A percentile compares a stretch with the other conserved stretches of the same genome.
Evolutionary conservation across 805 yeast genomes (phyloP).

Genomic region (Metschnikowia gruessii): DNA sequence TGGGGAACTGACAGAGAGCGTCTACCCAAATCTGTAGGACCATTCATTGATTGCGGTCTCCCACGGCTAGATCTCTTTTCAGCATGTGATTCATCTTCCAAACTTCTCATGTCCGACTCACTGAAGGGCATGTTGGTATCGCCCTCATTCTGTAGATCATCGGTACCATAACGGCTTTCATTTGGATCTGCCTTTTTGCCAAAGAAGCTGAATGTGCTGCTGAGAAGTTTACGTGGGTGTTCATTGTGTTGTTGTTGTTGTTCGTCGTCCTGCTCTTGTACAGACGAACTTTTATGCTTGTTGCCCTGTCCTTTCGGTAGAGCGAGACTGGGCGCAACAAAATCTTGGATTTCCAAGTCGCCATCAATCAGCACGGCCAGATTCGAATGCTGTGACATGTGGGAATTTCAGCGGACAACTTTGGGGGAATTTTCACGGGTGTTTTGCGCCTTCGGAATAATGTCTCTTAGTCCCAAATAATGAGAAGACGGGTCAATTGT

Average conservation of each 20-base stretch:
- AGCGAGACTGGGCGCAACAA: slow-evolving; percentile 7
- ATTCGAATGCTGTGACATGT: slow-evolving; percentile 4
- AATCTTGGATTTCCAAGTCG: slow-evolving; percentile 9
- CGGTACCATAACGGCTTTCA: slow-evolving; percentile 32
- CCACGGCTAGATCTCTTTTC: neutral
- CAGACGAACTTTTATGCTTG: neutral
- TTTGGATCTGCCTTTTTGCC: slow-evolving; percentile 26
- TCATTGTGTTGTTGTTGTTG: neutral
- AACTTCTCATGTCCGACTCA: slow-evolving; percentile 15
- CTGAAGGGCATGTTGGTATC: slow-evolving; percentile 21
- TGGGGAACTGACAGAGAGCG: slow-evolving; percentile 10
- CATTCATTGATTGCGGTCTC: neutral
- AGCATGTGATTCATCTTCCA: slow-evolving; percentile 6
- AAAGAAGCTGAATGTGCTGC: slow-evolving; percentile 35
- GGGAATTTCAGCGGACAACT: neutral
- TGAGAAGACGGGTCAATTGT: slow-evolving; percentile 7
- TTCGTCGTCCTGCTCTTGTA: slow-evolving; percentile 5
- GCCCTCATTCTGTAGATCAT: slow-evolving; percentile 29
- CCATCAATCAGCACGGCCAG: slow-evolving; percentile 5
- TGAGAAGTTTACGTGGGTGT: slow-evolving; percentile 21
- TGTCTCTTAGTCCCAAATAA: slow-evolving; percentile 1
- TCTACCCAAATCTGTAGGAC: neutral
- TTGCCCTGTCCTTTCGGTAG: slow-evolving; percentile 7
- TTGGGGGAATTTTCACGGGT: neutral
- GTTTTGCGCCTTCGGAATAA: neutral